Conservation (phyloP, 1,284 basidiomycete genomes). For the Apiotrichum laibachii region DNA sequence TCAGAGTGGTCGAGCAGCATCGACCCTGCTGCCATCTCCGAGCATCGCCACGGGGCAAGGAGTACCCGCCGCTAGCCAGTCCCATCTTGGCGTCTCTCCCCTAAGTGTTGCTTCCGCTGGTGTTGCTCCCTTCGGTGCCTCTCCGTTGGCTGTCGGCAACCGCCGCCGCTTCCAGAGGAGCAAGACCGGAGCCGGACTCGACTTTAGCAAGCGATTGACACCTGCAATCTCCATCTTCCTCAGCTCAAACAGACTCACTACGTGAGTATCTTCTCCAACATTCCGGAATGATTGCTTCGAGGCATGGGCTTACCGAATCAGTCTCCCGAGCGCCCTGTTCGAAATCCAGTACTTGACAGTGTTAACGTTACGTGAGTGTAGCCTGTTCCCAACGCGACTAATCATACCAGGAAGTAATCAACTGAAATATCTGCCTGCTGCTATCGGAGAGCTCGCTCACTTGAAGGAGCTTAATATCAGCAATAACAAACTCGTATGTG, state of each 20-base stretch:
- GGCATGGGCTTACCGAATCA: conserved; percentile 6
- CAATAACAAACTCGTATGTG: conserved; percentile 47
- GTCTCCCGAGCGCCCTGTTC: conserved; percentile 48
- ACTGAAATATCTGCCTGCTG: conserved; percentile 42
- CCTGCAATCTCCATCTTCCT: conserved; percentile 27
- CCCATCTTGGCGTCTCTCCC: background rate
- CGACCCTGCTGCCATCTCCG: background rate
- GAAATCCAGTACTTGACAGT: conserved; percentile 45
- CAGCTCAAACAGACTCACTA: conserved; percentile 35
- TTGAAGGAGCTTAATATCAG: conserved; percentile 49
- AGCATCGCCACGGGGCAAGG: background rate
- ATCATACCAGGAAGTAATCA: conserved; percentile 37
- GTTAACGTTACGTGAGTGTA: conserved; percentile 36
- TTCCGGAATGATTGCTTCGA: no score
- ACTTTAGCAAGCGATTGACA: conserved; percentile 9
- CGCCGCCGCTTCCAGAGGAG: conserved; percentile 27
- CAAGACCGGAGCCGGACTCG: conserved; percentile 27
- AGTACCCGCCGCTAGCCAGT: background rate
- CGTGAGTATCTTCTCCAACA: conserved; percentile 23
- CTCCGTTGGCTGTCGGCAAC: no score
- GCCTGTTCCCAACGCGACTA: background rate
- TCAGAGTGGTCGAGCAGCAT: no score
- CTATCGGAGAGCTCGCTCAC: conserved; percentile 43
- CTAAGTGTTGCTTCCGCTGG: no score
- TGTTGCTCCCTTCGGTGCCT: no score